Percentiles rank a stretch among this genome's conserved stretches.
Conservation (phyloP, 2,329 filamentous ascomycete species). For the Phyllosticta ampelicida region DNA sequence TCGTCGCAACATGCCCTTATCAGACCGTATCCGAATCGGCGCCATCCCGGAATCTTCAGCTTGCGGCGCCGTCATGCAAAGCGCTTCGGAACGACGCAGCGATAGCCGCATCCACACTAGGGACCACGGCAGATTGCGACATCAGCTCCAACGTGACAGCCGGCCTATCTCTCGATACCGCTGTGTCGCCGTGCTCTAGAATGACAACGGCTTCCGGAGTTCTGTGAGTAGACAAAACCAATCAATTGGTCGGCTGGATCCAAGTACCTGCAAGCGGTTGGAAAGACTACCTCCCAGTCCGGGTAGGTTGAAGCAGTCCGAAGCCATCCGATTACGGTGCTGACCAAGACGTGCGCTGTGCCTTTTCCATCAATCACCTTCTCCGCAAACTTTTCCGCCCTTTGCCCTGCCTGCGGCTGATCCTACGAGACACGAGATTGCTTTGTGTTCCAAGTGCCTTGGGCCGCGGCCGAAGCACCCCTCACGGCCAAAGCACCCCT, state of each 20-base stretch:
- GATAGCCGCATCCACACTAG: neutral
- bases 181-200: too few relatives aligned
- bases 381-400: neutral
- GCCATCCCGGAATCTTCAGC: neutral
- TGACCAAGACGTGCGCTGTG: neutral
- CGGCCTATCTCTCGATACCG: too few relatives aligned
- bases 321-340: neutral
- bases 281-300: too few relatives aligned
- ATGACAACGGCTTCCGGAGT: too few relatives aligned
- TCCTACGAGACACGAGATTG: neutral
- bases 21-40: neutral
- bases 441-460: neutral
- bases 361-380: neutral
- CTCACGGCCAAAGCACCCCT: neutral
- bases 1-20: neutral
- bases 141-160: too few relatives aligned
- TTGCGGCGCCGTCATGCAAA: neutral
- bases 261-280: too few relatives aligned
- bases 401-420: neutral
- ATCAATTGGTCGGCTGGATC: too few relatives aligned
- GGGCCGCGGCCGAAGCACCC: neutral
- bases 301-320: too few relatives aligned
- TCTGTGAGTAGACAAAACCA: too few relatives aligned
- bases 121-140: neutral
- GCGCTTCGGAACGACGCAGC: neutral